These are phyloP conservation scores for Diutina mesorugosa DNA, from an alignment of 1,139 yeast species.

Conservation along the genomic window DNA sequence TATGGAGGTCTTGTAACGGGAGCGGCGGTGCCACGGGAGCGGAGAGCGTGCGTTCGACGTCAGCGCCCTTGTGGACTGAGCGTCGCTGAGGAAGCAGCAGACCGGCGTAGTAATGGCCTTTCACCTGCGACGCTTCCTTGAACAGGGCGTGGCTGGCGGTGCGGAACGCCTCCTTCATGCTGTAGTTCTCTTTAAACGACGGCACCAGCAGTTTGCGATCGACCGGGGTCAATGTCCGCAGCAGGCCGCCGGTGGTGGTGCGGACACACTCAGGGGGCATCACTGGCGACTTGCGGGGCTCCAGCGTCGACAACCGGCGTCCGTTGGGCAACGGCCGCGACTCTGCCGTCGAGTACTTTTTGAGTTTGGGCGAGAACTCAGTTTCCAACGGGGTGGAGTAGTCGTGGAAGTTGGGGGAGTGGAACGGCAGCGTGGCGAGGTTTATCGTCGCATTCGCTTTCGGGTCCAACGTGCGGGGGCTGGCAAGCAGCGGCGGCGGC, in stretches of 20 bases:
- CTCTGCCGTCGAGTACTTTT: too few relatives aligned
- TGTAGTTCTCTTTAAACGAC: not conserved
- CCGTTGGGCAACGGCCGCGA: too few relatives aligned
- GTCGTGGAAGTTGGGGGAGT: not conserved
- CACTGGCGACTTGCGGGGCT: too few relatives aligned
- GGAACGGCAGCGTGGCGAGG: not conserved
- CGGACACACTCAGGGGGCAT: not conserved
- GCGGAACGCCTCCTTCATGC: not conserved
- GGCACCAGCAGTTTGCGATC: not conserved
- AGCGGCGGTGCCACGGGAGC: not conserved
- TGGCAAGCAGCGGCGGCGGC: not conserved
- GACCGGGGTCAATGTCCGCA: not conserved
- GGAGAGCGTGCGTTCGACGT: not conserved
- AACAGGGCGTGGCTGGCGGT: not conserved
- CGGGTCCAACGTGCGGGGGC: not conserved
- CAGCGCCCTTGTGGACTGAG: not conserved
- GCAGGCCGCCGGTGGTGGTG: not conserved
- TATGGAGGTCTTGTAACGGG: not conserved
- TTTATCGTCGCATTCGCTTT: not conserved
- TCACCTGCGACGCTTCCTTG: not conserved
- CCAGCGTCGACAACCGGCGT: too few relatives aligned
- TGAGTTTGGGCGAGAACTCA: not conserved
- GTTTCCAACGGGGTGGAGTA: not conserved
- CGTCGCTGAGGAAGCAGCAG: not conserved
- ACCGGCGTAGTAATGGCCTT: not conserved